phyloP scores from a whole-genome alignment of 1,284 basidiomycete genomes.

The Bjerkandera adusta region DNA sequence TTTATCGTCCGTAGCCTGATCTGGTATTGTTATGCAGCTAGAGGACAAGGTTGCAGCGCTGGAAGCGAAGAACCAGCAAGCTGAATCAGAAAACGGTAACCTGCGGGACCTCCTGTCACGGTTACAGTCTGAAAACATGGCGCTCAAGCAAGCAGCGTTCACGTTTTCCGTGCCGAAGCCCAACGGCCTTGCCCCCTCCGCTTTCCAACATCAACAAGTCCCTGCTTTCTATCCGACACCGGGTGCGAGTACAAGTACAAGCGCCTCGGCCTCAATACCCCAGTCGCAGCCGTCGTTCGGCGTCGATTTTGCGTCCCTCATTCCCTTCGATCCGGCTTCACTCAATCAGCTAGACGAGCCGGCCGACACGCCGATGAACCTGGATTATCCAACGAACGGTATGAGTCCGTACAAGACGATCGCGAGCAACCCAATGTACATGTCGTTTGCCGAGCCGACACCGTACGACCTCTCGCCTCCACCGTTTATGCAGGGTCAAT shows the following conservation, averaged over 20 bases:
- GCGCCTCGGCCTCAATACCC: slow-evolving; percentile 18
- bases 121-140: slow-evolving; percentile 76
- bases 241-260: slow-evolving; percentile 27
- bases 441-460: slow-evolving; percentile 71
- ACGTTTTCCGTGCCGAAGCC: slow-evolving; percentile 63
- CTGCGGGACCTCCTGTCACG: slow-evolving; percentile 73
- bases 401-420: slow-evolving; percentile 64
- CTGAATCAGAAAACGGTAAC: slow-evolving; percentile 72
- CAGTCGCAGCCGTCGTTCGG: slow-evolving; percentile 33
- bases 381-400: slow-evolving; percentile 53
- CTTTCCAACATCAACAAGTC: slow-evolving; percentile 18
- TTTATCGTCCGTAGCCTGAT: slow-evolving; percentile 16
- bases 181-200: slow-evolving; percentile 16
- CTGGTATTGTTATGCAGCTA: slow-evolving; percentile 42
- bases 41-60: slow-evolving; percentile 81
- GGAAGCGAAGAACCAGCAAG: slow-evolving; percentile 70
- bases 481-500: slow-evolving; percentile 2
- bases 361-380: slow-evolving; percentile 55
- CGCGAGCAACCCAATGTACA: slow-evolving; percentile 75
- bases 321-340: slow-evolving; percentile 61
- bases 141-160: slow-evolving; percentile 70
- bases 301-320: slow-evolving; percentile 62
- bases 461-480: slow-evolving; percentile 24
- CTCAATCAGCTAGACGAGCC: slow-evolving; percentile 61
- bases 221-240: slow-evolving; percentile 27